These are phyloP conservation scores for Fusarium kyushuense DNA, from an alignment of 2,329 filamentous ascomycete species.

Conservation along the genomic window DNA sequence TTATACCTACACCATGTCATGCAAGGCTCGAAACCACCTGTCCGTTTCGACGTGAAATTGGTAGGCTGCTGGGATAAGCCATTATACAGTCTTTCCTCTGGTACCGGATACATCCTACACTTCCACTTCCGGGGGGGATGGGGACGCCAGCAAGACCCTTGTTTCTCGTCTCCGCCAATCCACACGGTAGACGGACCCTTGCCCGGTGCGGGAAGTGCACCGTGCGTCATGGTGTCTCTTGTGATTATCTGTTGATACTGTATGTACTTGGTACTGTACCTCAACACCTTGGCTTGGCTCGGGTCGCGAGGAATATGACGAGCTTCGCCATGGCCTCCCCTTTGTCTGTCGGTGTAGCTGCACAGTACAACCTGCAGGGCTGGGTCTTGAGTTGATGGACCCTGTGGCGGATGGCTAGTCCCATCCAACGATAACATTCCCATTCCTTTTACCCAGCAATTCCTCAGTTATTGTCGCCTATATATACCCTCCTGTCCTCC, in stretches of 20 bases:
- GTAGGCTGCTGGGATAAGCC: slow-evolving; percentile 29
- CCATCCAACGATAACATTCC: slow-evolving; percentile 14
- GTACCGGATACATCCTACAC: slow-evolving; percentile 28
- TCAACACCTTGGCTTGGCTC: slow-evolving; percentile 20
- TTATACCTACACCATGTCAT: slow-evolving; percentile 15
- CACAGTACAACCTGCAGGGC: slow-evolving; percentile 25
- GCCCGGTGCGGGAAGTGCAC: slow-evolving; percentile 25
- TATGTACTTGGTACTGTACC: slow-evolving; percentile 12
- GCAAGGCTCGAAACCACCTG: slow-evolving; percentile 17
- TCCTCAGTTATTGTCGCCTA: slow-evolving; percentile 20
- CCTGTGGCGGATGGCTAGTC: slow-evolving; percentile 23
- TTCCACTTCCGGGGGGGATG: slow-evolving; percentile 30
- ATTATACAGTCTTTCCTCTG: slow-evolving; percentile 9
- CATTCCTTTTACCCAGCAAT: not conserved
- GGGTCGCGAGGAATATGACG: slow-evolving; percentile 17
- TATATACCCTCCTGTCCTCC: slow-evolving; percentile 28
- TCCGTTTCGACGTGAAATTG: slow-evolving; percentile 27
- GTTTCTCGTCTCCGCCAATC: slow-evolving; percentile 28
- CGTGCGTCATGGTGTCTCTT: slow-evolving; percentile 36
- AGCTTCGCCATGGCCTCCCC: slow-evolving; percentile 18
- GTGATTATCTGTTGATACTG: slow-evolving; percentile 28
- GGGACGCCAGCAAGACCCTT: slow-evolving; percentile 31
- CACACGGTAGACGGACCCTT: slow-evolving; percentile 22
- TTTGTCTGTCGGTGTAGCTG: slow-evolving; percentile 32
- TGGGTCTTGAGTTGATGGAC: slow-evolving; percentile 11